Evolutionary conservation across 164 flowering plant species (phyloP).

Genomic region (Liriodendron chinense): DNA sequence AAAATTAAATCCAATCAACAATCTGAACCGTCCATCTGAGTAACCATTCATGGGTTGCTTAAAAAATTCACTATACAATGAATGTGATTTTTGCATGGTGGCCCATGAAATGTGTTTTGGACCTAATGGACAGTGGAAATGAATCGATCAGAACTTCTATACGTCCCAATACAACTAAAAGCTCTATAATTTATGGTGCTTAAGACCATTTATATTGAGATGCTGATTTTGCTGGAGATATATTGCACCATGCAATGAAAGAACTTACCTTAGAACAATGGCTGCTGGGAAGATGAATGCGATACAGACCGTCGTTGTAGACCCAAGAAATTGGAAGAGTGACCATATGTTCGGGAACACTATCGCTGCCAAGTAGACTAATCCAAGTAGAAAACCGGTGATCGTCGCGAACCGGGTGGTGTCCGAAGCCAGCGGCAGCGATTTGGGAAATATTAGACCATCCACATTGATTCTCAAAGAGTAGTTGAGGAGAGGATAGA

Average conservation of each 20-base stretch:
- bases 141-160: too few relatives aligned
- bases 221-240: too few relatives aligned
- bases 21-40: too few relatives aligned
- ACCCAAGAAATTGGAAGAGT: constrained; percentile 81
- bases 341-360: constrained; percentile 87
- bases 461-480: constrained; percentile 64
- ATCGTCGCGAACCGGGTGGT: constrained; percentile 42
- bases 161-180: too few relatives aligned
- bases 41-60: too few relatives aligned
- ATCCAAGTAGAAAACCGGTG: constrained; percentile 39
- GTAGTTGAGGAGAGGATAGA: constrained; percentile 83
- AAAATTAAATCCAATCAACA: too few relatives aligned
- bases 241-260: neutral
- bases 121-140: too few relatives aligned
- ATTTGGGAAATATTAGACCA: constrained; percentile 62
- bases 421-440: constrained; percentile 36
- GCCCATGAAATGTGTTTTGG: too few relatives aligned
- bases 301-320: constrained; percentile 69
- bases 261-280: constrained; percentile 63
- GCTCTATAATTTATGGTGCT: too few relatives aligned
- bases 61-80: too few relatives aligned
- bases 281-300: constrained; percentile 90
- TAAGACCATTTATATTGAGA: too few relatives aligned
- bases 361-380: constrained; percentile 57
- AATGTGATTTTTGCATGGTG: too few relatives aligned